Evolutionary conservation across 1,139 yeast species (phyloP).

Genomic region (Taphrina pruni): DNA sequence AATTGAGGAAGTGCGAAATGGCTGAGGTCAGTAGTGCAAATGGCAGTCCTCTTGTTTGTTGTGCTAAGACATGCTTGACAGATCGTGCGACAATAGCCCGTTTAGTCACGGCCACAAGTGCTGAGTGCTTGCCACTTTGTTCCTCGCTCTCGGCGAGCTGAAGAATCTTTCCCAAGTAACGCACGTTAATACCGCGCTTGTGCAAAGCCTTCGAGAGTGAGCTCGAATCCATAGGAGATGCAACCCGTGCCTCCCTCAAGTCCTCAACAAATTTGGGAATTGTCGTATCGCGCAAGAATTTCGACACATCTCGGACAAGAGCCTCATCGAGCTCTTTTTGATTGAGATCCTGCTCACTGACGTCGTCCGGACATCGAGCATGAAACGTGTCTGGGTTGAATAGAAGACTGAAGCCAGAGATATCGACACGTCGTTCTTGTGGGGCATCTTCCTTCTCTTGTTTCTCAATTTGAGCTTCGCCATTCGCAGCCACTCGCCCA

Average conservation of each 20-base stretch:
- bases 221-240: slow-evolving; percentile 79
- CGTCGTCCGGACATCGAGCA: slow-evolving; percentile 48
- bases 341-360: slow-evolving; percentile 52
- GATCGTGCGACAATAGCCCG: slow-evolving; percentile 83
- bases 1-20: slow-evolving; percentile 74
- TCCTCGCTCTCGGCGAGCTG: slow-evolving; percentile 53
- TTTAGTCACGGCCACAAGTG: slow-evolving; percentile 59
- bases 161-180: slow-evolving; percentile 70
- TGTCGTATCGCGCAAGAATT: slow-evolving; percentile 63
- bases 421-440: slow-evolving; percentile 42
- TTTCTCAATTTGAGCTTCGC: slow-evolving; percentile 40
- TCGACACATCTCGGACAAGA: slow-evolving; percentile 70
- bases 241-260: slow-evolving; percentile 58
- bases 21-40: slow-evolving; percentile 62
- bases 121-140: slow-evolving; percentile 11
- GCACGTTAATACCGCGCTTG: slow-evolving; percentile 80
- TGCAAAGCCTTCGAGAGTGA: slow-evolving; percentile 76
- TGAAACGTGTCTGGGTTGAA: slow-evolving; percentile 83
- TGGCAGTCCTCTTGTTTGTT: slow-evolving; percentile 59
- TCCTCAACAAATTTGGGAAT: slow-evolving; percentile 70
- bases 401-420: slow-evolving; percentile 55
- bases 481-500: slow-evolving; percentile 26
- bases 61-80: slow-evolving; percentile 73
- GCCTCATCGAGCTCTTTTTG: slow-evolving; percentile 61
- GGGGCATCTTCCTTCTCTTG: slow-evolving; percentile 44